These are phyloP conservation scores for Wallacemonas rigidus DNA, from an alignment of 208 protist species.

Conservation along the genomic window DNA sequence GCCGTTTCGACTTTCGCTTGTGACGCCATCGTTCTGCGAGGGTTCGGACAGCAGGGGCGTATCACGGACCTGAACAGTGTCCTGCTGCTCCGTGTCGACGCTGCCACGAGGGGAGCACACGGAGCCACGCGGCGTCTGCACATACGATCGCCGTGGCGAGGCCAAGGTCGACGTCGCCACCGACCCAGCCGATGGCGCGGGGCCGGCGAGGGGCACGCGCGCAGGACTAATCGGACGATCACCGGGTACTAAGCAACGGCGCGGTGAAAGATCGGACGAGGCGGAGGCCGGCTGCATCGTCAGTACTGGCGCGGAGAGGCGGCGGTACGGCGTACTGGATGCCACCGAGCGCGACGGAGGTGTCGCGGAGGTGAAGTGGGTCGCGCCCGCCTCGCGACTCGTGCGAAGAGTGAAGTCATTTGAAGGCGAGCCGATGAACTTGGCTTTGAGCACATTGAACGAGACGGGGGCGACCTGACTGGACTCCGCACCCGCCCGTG, in stretches of 20 bases:
- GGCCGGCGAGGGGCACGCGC: not conserved
- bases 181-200: not conserved
- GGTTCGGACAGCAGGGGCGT: not conserved
- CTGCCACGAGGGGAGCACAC: not conserved
- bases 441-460: constrained; percentile 17
- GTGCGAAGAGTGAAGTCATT: constrained; percentile 17
- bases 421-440: constrained; percentile 10
- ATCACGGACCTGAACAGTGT: not conserved
- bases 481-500: not conserved
- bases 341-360: not conserved
- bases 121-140: constrained; percentile 12
- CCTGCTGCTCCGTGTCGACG: not conserved
- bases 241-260: constrained; percentile 4
- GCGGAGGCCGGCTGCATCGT: not conserved
- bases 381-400: constrained; percentile 4
- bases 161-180: constrained; percentile 11
- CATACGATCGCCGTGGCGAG: constrained; percentile 11
- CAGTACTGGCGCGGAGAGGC: constrained; percentile 6
- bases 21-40: no score
- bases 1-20: no score
- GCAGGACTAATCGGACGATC: constrained; percentile 13
- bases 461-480: constrained; percentile 14
- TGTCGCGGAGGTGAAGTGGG: not conserved
- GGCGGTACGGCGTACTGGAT: not conserved
- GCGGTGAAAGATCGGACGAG: constrained; percentile 1